Percentiles rank a stretch among this genome's conserved stretches.
Conservation (phyloP, 345 rosid species). For the Gossypium turneri region DNA sequence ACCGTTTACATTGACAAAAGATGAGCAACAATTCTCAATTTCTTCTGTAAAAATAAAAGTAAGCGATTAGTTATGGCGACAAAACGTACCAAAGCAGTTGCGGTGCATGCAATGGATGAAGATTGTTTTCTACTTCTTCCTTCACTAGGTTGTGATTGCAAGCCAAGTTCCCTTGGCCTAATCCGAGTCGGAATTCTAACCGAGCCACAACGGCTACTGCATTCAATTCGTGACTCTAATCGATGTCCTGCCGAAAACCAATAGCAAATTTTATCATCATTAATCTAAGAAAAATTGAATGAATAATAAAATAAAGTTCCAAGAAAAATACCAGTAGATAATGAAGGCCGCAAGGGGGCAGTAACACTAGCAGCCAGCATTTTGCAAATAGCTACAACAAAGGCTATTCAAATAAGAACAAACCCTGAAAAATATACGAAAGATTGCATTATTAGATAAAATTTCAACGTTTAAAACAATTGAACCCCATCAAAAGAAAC, state of each 20-base stretch:
- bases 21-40: not conserved
- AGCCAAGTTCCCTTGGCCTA: conserved; percentile 26
- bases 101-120: conserved; percentile 28
- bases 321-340: not conserved
- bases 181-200: not conserved
- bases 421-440: not conserved
- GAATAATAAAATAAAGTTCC: not conserved
- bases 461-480: not conserved
- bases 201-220: not conserved
- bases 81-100: conserved; percentile 35
- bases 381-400: not conserved
- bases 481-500: not conserved
- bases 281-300: not conserved
- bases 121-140: conserved; percentile 22
- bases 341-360: not conserved
- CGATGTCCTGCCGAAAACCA: not conserved
- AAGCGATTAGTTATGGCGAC: not conserved
- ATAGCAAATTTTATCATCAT: not conserved
- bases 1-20: not conserved
- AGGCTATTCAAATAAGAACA: not conserved
- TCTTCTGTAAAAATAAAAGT: not conserved
- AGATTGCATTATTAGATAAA: not conserved
- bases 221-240: not conserved
- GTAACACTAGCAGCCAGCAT: conserved; percentile 7
- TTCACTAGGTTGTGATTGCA: conserved; percentile 18